Base-by-base conservation (phyloP, 345 rosid genomes). In the Ceriops zippeliana region DNA sequence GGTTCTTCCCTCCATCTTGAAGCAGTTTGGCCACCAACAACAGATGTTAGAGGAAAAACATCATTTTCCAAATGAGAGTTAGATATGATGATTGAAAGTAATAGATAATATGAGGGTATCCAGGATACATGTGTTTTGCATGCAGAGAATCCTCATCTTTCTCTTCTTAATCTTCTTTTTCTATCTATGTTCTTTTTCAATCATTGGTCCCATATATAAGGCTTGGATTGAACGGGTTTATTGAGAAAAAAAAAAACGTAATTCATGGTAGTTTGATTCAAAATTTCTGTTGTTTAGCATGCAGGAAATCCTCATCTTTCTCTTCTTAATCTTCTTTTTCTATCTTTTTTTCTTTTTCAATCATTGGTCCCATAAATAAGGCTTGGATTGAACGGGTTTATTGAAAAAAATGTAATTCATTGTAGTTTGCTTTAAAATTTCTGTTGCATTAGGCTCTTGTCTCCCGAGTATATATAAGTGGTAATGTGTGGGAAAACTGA, bases 1-100 rank as follows among this genome's bases (percentile, higher is more conserved):
- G 98, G 31, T 91, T 87, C 87, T 95, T 95, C 82, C 98, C 99
- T 17, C 98, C 99, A 21, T 89, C 97, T 6, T 87, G 79, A 87
- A 70, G 13, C 26, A 26, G 37, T 38, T 38, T 20, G 19, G 6
- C 15, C 9, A 30, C 21, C 28, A 9, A 27, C 19, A 56, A 53
- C 47, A 11, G 54, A 59, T n/a, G 74, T 64, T 70, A 65, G 65
- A 59, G 78, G 78, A 75, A 75, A 75, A 75, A 42, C 70, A 70
- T 75, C 78, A 70, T 75, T 75, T 56, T 75, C 78, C 78, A 70
- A 61, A 27, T 59, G 38, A 73, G 76, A 67, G 5, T 35, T 38
- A 65, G 16, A 7, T 30, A 21, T 24, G 37, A 54, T 13, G 57
- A 11, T 10, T 31, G 70, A 16, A 72, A 54, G 20, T 47, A 56